These are phyloP conservation scores for Dendrobium officinale DNA, from an alignment of 106 monocot genomes.

Conservation along the genomic window DNA sequence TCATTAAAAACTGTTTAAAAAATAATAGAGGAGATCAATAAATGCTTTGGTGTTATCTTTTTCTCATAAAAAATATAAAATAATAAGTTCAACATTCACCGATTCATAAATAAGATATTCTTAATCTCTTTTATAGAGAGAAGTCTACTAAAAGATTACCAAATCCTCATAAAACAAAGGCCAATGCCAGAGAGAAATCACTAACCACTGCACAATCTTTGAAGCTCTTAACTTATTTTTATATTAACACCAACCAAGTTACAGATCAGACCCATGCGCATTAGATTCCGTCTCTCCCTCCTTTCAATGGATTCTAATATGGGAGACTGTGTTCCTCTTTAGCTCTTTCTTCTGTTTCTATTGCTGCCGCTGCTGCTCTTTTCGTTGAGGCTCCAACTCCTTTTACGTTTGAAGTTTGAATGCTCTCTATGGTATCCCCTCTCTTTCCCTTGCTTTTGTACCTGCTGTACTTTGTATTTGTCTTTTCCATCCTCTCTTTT, in stretches of 20 bases:
- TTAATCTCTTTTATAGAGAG: too few species aligned
- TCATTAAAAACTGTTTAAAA: too few species aligned
- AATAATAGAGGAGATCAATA: too few species aligned
- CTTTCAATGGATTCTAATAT: background rate
- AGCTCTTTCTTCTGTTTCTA: background rate
- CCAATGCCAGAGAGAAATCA: background rate
- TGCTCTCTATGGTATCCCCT: constrained; percentile 6
- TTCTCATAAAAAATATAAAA: too few species aligned
- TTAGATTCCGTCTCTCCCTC: constrained; percentile 23
- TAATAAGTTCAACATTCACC: too few species aligned
- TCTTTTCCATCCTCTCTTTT: background rate
- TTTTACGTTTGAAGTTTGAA: constrained; percentile 14
- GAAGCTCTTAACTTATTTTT: background rate
- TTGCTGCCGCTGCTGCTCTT: constrained; percentile 13
- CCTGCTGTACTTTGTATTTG: too few species aligned
- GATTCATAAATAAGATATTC: too few species aligned
- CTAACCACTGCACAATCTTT: background rate
- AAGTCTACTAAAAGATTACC: too few species aligned
- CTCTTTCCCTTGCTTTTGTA: background rate
- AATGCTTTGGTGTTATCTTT: too few species aligned
- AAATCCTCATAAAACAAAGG: too few species aligned
- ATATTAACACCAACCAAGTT: constrained; percentile 21
- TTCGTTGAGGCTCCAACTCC: constrained; percentile 12
- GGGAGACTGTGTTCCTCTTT: constrained; percentile 16
- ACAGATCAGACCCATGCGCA: constrained; percentile 28